Evolutionary conservation across 179 eudicot genomes (phyloP).

Genomic region (Heliamphora pulchella): DNA sequence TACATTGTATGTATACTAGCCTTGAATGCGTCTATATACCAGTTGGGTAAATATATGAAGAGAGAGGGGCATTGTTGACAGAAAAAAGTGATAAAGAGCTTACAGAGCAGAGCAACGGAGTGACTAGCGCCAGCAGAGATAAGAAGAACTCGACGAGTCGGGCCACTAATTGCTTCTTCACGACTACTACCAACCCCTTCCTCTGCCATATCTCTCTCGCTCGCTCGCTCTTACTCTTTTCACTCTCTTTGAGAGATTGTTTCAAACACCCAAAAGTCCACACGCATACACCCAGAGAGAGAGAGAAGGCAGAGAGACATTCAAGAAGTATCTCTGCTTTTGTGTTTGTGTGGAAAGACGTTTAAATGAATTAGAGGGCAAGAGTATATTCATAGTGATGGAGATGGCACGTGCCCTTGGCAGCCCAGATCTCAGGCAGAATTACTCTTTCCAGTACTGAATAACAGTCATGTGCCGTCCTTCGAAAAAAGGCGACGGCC

Average conservation of each 20-base stretch:
- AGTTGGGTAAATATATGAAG: background rate
- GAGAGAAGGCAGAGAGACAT: background rate
- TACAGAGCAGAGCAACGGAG: conserved; percentile 87
- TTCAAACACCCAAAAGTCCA: conserved; percentile 2
- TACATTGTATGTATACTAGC: background rate
- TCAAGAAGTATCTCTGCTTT: background rate
- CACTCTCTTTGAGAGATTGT: background rate
- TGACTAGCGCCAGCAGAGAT: conserved; percentile 97
- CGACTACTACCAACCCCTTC: conserved; percentile 13
- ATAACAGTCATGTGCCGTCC: no score
- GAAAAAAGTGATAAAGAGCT: conserved; percentile 6
- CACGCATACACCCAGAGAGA: background rate
- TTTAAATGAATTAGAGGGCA: background rate
- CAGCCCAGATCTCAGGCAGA: background rate
- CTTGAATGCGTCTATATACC: background rate
- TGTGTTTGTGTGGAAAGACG: background rate
- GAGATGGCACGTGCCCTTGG: background rate
- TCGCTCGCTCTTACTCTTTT: background rate
- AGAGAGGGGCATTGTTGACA: background rate
- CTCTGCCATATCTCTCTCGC: conserved; percentile 21
- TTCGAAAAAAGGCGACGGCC: no score
- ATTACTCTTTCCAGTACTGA: background rate
- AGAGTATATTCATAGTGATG: background rate
- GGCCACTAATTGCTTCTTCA: conserved; percentile 12
- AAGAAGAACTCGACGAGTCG: conserved; percentile 32